Evolutionary conservation across 257 asterid species (phyloP).

Genomic region (Ligustrum vulgare): DNA sequence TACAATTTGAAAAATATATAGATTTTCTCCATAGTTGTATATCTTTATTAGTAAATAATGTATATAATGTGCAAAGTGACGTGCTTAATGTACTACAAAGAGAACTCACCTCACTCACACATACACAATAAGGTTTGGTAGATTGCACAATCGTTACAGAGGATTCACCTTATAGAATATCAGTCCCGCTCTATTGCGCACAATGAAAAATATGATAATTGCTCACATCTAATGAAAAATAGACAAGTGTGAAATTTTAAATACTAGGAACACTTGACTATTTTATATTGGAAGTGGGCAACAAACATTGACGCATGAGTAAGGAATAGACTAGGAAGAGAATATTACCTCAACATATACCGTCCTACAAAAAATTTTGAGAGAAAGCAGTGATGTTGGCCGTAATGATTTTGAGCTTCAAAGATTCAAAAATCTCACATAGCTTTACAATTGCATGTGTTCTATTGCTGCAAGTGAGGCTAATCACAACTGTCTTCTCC

Average conservation of each 20-base stretch:
- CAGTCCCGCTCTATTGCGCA: too few species aligned
- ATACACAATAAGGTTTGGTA: background rate
- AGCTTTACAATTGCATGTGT: conserved; percentile 72
- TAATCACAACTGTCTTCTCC: conserved; percentile 62
- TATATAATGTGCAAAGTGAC: too few species aligned
- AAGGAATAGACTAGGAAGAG: background rate
- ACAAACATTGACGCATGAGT: too few species aligned
- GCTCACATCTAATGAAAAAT: too few species aligned
- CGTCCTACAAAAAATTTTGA: conserved; percentile 43
- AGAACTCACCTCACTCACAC: background rate
- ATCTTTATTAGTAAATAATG: background rate
- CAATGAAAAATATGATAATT: too few species aligned
- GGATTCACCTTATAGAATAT: background rate
- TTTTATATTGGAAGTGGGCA: too few species aligned
- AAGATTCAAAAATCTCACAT: conserved; percentile 66
- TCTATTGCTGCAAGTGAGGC: conserved; percentile 75
- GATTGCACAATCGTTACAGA: background rate
- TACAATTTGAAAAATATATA: too few species aligned
- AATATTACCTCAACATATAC: conserved; percentile 58
- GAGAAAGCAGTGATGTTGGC: conserved; percentile 66
- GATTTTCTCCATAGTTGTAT: background rate
- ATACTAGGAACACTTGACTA: too few species aligned
- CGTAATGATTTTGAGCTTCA: conserved; percentile 71
- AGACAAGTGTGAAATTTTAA: too few species aligned
- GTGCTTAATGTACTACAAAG: too few species aligned